Conservation (phyloP, 164 flowering plant genomes). For the Berberis vulgaris region DNA sequence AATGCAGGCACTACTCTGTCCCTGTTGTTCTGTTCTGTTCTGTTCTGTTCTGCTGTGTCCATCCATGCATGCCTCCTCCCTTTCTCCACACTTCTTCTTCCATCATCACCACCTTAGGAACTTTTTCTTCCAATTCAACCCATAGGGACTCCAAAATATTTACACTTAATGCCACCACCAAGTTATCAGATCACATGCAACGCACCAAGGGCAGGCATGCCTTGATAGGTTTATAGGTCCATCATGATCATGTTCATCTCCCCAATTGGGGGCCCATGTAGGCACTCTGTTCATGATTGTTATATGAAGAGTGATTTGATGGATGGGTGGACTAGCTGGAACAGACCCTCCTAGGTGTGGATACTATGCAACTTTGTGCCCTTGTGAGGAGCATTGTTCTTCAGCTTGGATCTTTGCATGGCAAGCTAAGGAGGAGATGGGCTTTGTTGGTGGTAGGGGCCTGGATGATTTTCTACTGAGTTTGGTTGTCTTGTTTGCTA, state of each 20-base stretch:
- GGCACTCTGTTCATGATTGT: too few relatives aligned
- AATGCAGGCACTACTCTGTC: neutral
- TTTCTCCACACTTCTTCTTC: neutral
- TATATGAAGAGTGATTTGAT: too few relatives aligned
- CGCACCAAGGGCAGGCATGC: too few relatives aligned
- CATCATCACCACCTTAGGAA: neutral
- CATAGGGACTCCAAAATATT: too few relatives aligned
- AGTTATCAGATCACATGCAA: too few relatives aligned
- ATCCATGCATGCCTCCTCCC: neutral
- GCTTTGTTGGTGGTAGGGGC: neutral
- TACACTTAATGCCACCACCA: too few relatives aligned
- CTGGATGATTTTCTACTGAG: slow-evolving; percentile 1
- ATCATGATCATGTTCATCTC: too few relatives aligned
- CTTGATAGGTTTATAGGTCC: too few relatives aligned
- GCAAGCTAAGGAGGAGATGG: slow-evolving; percentile 12
- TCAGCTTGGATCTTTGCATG: slow-evolving; percentile 41
- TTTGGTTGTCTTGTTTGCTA: neutral
- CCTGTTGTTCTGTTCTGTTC: neutral
- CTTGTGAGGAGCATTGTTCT: slow-evolving; percentile 29
- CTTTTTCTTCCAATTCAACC: too few relatives aligned
- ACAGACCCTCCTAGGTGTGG: slow-evolving; percentile 8
- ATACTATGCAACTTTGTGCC: slow-evolving; percentile 27
- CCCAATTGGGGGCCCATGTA: too few relatives aligned
- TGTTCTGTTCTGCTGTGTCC: neutral
- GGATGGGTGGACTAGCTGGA: too few relatives aligned